These are phyloP conservation scores for Phytopythium oedochilum DNA, from an alignment of 352 stramenopile genomes.

Conservation along the genomic window DNA sequence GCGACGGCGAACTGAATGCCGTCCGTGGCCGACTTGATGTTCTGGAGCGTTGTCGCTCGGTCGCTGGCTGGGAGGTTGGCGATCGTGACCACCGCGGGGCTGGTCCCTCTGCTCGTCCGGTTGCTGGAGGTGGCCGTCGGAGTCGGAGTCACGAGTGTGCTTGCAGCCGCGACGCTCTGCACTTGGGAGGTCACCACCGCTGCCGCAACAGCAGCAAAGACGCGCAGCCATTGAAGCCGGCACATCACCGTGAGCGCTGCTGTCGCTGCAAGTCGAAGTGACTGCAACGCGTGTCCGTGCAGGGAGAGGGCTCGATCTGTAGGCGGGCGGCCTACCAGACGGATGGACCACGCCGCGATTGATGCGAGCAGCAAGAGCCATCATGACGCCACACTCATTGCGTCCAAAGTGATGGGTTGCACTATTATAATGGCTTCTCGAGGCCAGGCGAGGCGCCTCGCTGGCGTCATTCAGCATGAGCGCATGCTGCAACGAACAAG, in stretches of 20 bases:
- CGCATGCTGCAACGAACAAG: too few species aligned
- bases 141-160: background rate
- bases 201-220: background rate
- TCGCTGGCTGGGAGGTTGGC: constrained; percentile 5
- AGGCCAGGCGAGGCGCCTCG: too few species aligned
- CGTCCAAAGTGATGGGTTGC: too few species aligned
- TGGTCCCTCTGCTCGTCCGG: background rate
- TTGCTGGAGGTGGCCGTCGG: background rate
- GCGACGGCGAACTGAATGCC: constrained; percentile 37
- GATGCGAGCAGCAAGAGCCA: background rate
- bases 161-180: background rate
- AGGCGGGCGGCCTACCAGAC: background rate
- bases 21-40: constrained; percentile 36
- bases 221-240: background rate
- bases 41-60: constrained; percentile 13
- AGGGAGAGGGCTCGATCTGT: too few species aligned
- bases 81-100: constrained; percentile 20
- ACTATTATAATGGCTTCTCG: too few species aligned
- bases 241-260: background rate
- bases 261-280: background rate
- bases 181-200: too few species aligned
- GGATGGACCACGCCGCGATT: background rate
- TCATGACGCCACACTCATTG: background rate
- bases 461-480: too few species aligned
- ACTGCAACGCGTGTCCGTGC: too few species aligned